These are phyloP conservation scores for Carpinus fangiana DNA, from an alignment of 306 rosid genomes.

Conservation along the genomic window DNA sequence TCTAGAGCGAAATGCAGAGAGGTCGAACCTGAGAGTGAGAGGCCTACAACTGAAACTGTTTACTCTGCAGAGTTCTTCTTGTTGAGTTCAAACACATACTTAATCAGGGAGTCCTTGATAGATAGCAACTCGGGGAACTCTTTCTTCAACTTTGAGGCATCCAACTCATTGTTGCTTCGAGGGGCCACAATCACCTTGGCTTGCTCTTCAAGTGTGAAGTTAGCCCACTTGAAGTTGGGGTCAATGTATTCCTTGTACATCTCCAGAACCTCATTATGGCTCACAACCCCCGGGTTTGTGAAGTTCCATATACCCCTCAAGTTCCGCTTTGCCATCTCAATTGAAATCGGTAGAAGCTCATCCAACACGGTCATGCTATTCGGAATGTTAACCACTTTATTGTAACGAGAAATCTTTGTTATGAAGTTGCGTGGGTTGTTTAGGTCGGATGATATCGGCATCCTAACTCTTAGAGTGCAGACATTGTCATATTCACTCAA, in stretches of 20 bases:
- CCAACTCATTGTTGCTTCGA: constrained; percentile 93
- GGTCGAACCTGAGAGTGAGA: constrained; percentile 15
- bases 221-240: constrained; percentile 64
- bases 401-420: constrained; percentile 82
- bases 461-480: constrained; percentile 87
- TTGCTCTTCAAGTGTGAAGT: constrained; percentile 88
- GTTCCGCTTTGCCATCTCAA: constrained; percentile 88
- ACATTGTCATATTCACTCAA: constrained; percentile 82
- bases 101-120: constrained; percentile 76
- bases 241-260: constrained; percentile 77
- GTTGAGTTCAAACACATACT: constrained; percentile 75
- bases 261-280: constrained; percentile 86
- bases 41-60: constrained; percentile 25
- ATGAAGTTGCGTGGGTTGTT: constrained; percentile 88
- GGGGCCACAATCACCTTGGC: constrained; percentile 87
- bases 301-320: constrained; percentile 89
- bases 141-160: constrained; percentile 68
- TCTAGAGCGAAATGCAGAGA: constrained; percentile 22
- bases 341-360: constrained; percentile 79
- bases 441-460: constrained; percentile 89
- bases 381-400: constrained; percentile 84
- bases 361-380: constrained; percentile 92
- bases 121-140: constrained; percentile 87
- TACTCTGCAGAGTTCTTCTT: constrained; percentile 45
- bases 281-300: constrained; percentile 86